Evolutionary conservation across 768 basidiomycete species (phyloP).

Genomic region (Lactarius psammicola): DNA sequence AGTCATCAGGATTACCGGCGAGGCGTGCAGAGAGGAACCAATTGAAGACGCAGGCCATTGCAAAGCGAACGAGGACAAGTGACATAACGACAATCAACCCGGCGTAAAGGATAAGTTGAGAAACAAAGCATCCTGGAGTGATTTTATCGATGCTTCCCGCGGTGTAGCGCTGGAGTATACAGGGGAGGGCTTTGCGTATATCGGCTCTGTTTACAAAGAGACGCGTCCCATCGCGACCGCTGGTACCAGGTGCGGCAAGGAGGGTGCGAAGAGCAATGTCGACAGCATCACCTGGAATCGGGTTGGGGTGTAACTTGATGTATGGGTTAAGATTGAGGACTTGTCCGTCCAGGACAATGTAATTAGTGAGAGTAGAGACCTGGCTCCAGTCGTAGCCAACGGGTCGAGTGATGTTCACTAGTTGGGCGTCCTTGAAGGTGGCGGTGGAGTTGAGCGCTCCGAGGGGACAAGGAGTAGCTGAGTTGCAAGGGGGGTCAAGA

Average conservation of each 20-base stretch:
- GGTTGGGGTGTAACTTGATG: constrained; percentile 62
- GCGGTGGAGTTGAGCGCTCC: constrained; percentile 52
- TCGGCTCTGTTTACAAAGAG: constrained; percentile 73
- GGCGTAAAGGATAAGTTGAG: constrained; percentile 82
- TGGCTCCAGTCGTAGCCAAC: constrained; percentile 94
- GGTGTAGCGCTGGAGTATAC: constrained; percentile 80
- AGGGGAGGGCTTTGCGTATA: constrained; percentile 68
- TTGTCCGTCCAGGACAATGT: constrained; percentile 87
- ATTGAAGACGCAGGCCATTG: constrained; percentile 95
- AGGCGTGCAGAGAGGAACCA: constrained; percentile 91
- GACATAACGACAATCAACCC: constrained; percentile 89
- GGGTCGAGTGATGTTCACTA: constrained; percentile 62
- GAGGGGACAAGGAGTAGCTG: constrained; percentile 62
- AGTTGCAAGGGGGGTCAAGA: constrained; percentile 68
- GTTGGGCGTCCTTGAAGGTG: constrained; percentile 58
- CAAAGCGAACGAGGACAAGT: constrained; percentile 87
- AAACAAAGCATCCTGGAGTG: constrained; percentile 93
- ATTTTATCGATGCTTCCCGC: constrained; percentile 97
- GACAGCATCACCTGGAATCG: constrained; percentile 71
- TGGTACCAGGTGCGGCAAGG: constrained; percentile 47
- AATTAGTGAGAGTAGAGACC: constrained; percentile 65
- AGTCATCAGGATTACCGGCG: constrained; percentile 69
- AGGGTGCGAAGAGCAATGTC: constrained; percentile 82
- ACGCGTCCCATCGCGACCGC: constrained; percentile 88
- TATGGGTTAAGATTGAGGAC: constrained; percentile 94